phyloP scores from a whole-genome alignment of 495 filamentous ascomycete genomes.

The Penicillium ucsense region DNA sequence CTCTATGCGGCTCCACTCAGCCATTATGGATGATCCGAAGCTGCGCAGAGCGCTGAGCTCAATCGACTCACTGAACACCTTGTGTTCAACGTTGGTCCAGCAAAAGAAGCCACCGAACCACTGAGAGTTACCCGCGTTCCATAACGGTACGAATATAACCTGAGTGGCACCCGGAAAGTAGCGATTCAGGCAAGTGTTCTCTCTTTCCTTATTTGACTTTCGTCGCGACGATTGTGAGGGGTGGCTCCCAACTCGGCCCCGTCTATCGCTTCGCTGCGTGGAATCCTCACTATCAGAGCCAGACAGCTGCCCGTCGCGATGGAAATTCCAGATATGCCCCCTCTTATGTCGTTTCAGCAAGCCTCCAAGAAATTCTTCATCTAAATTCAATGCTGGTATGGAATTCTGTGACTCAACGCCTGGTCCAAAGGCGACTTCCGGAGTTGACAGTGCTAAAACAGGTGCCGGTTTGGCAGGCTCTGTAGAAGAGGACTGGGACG shows the following conservation, averaged over 20 bases:
- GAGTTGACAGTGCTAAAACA: conserved; percentile 24
- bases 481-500: conserved; percentile 5
- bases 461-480: conserved; percentile 17
- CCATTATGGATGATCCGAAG: conserved; percentile 58
- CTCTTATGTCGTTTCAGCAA: conserved; percentile 47
- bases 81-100: conserved; percentile 40
- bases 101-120: conserved; percentile 63
- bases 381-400: conserved; percentile 20
- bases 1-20: conserved; percentile 52
- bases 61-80: conserved; percentile 25
- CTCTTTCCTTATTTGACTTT: conserved; percentile 25
- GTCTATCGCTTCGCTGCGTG: conserved; percentile 14
- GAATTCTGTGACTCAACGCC: conserved; percentile 9
- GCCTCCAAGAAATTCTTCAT: conserved; percentile 33
- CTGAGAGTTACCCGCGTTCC: conserved; percentile 52
- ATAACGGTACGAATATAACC: conserved; percentile 46
- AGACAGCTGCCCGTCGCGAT: conserved; percentile 35
- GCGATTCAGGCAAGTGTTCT: conserved; percentile 21
- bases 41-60: conserved; percentile 42
- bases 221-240: conserved; percentile 21
- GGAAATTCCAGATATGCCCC: conserved; percentile 55
- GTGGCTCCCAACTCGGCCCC: conserved; percentile 3
- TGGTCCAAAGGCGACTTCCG: conserved; percentile 19
- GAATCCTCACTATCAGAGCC: conserved; percentile 29
- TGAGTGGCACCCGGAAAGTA: conserved; percentile 34